A percentile compares a stretch with the other conserved stretches of the same genome.
Conservation (phyloP, 768 basidiomycete genomes). For the Termitomyces sp. region DNA sequence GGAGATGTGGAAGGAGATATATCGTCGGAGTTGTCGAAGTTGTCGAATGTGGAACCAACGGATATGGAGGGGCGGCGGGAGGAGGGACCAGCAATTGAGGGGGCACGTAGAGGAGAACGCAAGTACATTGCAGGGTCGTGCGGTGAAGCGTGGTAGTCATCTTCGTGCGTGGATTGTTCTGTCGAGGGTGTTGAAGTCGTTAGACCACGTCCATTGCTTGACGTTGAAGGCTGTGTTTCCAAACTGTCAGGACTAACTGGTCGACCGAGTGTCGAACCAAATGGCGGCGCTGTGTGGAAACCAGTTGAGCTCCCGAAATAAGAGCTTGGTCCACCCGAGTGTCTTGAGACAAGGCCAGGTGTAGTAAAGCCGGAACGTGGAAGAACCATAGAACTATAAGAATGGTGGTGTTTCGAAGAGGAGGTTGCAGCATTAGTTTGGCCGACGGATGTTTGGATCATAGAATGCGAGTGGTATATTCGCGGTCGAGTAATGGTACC, state of each 20-base stretch:
- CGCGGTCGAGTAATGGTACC: slow-evolving; percentile 83
- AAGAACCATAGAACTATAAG: slow-evolving; percentile 7
- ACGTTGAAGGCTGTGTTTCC: slow-evolving; percentile 47
- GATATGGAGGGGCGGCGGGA: slow-evolving; percentile 35
- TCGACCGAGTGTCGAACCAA: slow-evolving; percentile 23
- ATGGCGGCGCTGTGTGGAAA: slow-evolving; percentile 14
- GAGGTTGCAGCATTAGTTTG: slow-evolving; percentile 15
- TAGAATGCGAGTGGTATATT: slow-evolving; percentile 81
- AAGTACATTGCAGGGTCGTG: slow-evolving; percentile 20
- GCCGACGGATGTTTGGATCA: slow-evolving; percentile 47
- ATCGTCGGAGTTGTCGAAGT: slow-evolving; percentile 18
- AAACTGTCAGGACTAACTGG: slow-evolving; percentile 48
- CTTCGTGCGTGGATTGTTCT: slow-evolving; percentile 22
- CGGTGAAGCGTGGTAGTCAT: slow-evolving; percentile 11
- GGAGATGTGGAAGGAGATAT: slow-evolving; percentile 18
- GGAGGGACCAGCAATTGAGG: slow-evolving; percentile 12
- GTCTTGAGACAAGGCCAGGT: slow-evolving; percentile 23
- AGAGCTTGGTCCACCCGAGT: slow-evolving; percentile 19
- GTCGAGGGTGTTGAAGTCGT: slow-evolving; percentile 46
- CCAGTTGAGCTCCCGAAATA: slow-evolving; percentile 19
- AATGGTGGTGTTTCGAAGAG: slow-evolving; percentile 16
- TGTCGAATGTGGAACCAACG: slow-evolving; percentile 21
- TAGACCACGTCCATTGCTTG: slow-evolving; percentile 40
- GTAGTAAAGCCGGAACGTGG: slow-evolving; percentile 21
- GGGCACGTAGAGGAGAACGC: slow-evolving; percentile 11